phyloP scores from a whole-genome alignment of 2,329 filamentous ascomycete species.

The Rosellinia necatrix region DNA sequence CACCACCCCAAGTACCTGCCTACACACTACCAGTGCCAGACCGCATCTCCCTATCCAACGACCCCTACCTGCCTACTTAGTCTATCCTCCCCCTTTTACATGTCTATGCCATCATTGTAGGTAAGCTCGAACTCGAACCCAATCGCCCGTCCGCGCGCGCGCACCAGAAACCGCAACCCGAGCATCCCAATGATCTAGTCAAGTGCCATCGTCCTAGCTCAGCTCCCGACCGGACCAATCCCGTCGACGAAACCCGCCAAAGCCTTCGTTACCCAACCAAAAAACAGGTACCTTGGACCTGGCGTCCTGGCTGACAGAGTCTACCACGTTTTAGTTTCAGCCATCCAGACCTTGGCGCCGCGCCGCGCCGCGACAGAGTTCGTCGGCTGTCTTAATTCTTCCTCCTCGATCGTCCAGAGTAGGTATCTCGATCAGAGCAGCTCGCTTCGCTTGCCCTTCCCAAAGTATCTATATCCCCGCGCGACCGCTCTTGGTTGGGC shows the following conservation, averaged over 20 bases:
- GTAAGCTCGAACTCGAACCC: slow-evolving; percentile 2
- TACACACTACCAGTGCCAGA: too few relatives aligned
- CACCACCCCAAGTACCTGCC: background rate
- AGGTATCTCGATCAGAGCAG: slow-evolving; percentile 7
- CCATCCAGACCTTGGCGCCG: slow-evolving; percentile 27
- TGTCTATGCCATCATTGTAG: background rate
- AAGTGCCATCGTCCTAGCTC: slow-evolving; percentile 18
- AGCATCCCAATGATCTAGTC: slow-evolving; percentile 26
- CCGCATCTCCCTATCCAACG: too few relatives aligned
- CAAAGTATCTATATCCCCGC: slow-evolving; percentile 7
- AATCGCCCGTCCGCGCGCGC: slow-evolving; percentile 14
- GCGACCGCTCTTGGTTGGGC: slow-evolving; percentile 4
- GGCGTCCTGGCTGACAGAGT: slow-evolving; percentile 18
- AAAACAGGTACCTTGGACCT: too few relatives aligned
- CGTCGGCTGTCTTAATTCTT: slow-evolving; percentile 5
- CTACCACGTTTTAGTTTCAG: slow-evolving; percentile 20
- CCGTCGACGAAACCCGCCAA: slow-evolving; percentile 25
- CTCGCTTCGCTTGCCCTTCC: background rate
- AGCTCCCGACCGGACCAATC: slow-evolving; percentile 15
- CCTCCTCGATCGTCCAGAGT: slow-evolving; percentile 3
- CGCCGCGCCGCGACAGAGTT: slow-evolving; percentile 17
- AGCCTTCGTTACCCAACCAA: too few relatives aligned
- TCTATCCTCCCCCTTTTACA: background rate
- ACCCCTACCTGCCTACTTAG: background rate
- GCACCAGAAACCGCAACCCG: background rate